Evolutionary conservation across 139 green algal genomes (phyloP), one percentile per base, ranked within the genome.

Genomic region (Micractinium sp.): DNA sequence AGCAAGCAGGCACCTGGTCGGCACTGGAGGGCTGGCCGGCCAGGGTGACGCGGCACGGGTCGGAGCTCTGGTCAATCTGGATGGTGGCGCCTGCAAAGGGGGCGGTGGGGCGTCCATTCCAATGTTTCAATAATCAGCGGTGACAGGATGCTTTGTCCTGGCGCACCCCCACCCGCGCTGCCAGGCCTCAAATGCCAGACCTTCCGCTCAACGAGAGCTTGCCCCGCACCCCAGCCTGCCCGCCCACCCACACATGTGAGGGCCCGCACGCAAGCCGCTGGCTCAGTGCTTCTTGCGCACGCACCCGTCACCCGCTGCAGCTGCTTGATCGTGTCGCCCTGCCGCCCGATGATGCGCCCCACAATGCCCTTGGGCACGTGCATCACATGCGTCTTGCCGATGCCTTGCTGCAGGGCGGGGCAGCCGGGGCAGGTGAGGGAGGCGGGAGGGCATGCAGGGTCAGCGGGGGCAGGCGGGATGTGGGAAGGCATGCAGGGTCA

Each of bases 341-440:
- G 95, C 14, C 97, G 92, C 9, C 98, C 98, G 85, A 99, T 99
- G 85, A 99, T 95, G 86, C 98, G 93, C 47, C 98, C 98, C 22
- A 99, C 98, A 47, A 98, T 95, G 67, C 91, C 91, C 23, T 90
- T 92, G 4, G 96, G 97, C 89, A 35, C 75, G 63, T 27, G 31
- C 80, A 93, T 36, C 12, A 74, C 25, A 39, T 91, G 73, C 29
- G 79, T 88, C 47, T 87, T 82, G 75, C 91, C 91, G 33, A 92
- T 92, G 56, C 88, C 88, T 82, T 92, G 73, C 69, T 87, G 87
- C 82, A 77, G 39, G 61, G 25, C 60, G 20, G 12, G 7, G 31
- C 27, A 41, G 63, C 25, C 36, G 36, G 82, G 82, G 19, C n/a
- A 29, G 35, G 33, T n/a, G n/a, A 20, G 53, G 15, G 20, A 33